Base-by-base conservation (phyloP, 2,329 filamentous ascomycete genomes). In the Hymenoscyphus fructigenus region DNA sequence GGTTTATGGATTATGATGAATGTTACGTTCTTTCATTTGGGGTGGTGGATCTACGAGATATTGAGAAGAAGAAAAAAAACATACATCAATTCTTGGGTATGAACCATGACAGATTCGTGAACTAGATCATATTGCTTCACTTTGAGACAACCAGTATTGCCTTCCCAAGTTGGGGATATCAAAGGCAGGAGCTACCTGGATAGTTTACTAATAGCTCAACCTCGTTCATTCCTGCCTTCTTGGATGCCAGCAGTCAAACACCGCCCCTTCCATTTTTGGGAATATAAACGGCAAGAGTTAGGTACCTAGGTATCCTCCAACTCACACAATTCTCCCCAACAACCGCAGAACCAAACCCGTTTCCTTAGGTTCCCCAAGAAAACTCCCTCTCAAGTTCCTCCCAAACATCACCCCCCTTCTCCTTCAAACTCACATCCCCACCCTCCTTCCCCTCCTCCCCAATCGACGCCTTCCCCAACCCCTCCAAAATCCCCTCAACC, bases 401-500 rank as follows among this genome's bases (percentile, higher is more conserved):
- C 82, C 82, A 84, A 2, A 79, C 65, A 47, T 79, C 78, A 73
- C 70, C 67, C 12, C 65, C 71, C 1, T 70, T 66, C 1, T 62
- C 63, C 26, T 69, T 70, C 53, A 71, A 72, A n/a, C 32, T 50
- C 23, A 53, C 62, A 12, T 57, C 23, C 9, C 2, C 15, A 10
- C 23, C 32, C 28, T 32, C 12, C 47, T 17, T 62, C 7, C 57
- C 60, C 0, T 56, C 65, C 6, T 71, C 70, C 1, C 41, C 64
- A 7, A 71, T 44, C n/a, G 69, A 65, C 14, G 86, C 74, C 69
- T 83, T 84, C 1, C 82, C 85, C 60, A 97, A 80, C 0, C 88
- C 89, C 65, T 87, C 86, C 66, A 97, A 83, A 63, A 94, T 83
- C 47, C 86, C 84, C 72, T 88, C 86, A 67, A 95, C 91, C 78